These are phyloP conservation scores for Haberlea rhodopensis DNA, from an alignment of 257 asterid species.

Conservation along the genomic window DNA sequence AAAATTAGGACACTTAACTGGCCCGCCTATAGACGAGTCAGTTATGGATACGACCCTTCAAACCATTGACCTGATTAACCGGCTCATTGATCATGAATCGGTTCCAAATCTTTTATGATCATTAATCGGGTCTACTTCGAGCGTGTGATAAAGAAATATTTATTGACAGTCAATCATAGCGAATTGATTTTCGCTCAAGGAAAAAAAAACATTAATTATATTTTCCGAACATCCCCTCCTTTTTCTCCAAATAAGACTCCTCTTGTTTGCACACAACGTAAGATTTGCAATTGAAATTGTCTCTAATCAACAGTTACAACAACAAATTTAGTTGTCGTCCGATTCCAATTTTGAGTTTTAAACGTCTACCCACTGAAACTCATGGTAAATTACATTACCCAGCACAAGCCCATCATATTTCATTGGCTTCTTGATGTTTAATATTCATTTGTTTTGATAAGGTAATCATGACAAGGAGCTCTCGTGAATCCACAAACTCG, in stretches of 20 bases:
- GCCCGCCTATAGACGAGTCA: too few relatives aligned
- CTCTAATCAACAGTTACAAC: slow-evolving; percentile 27
- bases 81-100: too few relatives aligned
- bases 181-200: too few relatives aligned
- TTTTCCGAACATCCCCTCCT: background rate
- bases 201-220: too few relatives aligned
- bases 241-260: background rate
- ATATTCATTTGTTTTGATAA: too few relatives aligned
- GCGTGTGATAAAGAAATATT: too few relatives aligned
- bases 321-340: slow-evolving; percentile 26
- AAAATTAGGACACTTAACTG: too few relatives aligned
- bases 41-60: too few relatives aligned
- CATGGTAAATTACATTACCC: slow-evolving; percentile 25
- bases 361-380: slow-evolving; percentile 26
- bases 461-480: slow-evolving; percentile 30
- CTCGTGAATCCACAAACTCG: slow-evolving; percentile 22
- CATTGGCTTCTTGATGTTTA: background rate
- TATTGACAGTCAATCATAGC: too few relatives aligned
- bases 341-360: slow-evolving; percentile 27
- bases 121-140: too few relatives aligned
- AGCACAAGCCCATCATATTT: background rate
- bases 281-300: slow-evolving; percentile 34
- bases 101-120: too few relatives aligned
- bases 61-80: too few relatives aligned
- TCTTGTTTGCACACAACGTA: background rate